phyloP scores from a whole-genome alignment of 139 green algal genomes.

The Chlamydomonas asymmetrica region DNA sequence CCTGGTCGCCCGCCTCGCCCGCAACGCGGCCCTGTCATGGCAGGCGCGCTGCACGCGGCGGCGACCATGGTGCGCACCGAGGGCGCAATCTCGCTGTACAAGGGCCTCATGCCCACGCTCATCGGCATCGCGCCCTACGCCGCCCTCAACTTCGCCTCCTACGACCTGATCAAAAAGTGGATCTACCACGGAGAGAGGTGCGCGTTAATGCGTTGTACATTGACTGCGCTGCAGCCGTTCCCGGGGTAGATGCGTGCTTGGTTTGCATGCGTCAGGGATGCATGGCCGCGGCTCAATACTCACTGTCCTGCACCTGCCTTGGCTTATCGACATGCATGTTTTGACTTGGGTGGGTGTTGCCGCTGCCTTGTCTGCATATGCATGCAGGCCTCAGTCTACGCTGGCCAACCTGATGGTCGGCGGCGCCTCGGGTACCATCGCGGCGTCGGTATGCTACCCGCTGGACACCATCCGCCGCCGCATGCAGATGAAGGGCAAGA shows the following conservation, averaged over 20 bases:
- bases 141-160: slow-evolving; percentile 93
- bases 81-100: slow-evolving; percentile 75
- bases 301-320: neutral
- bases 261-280: no score
- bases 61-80: slow-evolving; percentile 62
- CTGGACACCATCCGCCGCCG: slow-evolving; percentile 89
- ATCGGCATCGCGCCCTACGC: slow-evolving; percentile 94
- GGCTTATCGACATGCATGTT: no score
- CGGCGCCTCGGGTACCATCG: slow-evolving; percentile 69
- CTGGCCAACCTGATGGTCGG: slow-evolving; percentile 77
- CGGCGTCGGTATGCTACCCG: slow-evolving; percentile 84
- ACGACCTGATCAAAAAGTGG: slow-evolving; percentile 84
- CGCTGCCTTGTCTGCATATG: neutral
- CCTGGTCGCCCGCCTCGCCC: neutral
- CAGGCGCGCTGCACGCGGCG: slow-evolving; percentile 65
- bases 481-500: slow-evolving; percentile 87
- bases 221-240: no score
- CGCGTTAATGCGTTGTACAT: neutral
- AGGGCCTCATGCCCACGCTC: slow-evolving; percentile 88
- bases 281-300: neutral
- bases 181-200: slow-evolving; percentile 68
- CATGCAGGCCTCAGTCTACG: slow-evolving; percentile 62
- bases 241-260: no score
- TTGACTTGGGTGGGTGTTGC: neutral
- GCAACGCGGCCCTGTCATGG: neutral